Evolutionary conservation across 2,329 filamentous ascomycete species (phyloP), one percentile per base, ranked within the genome.

Genomic region (Ophiostoma sp.): DNA sequence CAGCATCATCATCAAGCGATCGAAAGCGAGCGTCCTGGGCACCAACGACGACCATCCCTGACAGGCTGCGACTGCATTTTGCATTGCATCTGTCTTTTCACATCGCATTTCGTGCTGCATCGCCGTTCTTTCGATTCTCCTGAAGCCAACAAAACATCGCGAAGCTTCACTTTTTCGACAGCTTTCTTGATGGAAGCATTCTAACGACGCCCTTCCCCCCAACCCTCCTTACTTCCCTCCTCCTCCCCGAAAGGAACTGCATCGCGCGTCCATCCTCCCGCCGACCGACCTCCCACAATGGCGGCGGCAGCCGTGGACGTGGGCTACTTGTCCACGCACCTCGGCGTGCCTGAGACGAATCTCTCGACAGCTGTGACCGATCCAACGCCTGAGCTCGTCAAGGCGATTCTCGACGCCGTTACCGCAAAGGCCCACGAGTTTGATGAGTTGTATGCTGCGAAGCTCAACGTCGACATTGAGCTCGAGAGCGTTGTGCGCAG

Each of bases 401-500:
- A 88, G 74, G 85, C 88, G 57, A 86, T 99, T 70, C 87, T 99
- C 55, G 86, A 89, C 75, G 91, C 92, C 33, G 89, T 98, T 71
- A 88, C 91, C 31, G 84, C 85, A 39, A 97, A 96, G 81, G 94
- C 93, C 48, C 92, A 91, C 78, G 94, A 97, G 78, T 91, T 89
- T 78, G 94, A 97, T 80, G 88, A 90, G 52, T 84, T 97, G 55
- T 93, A 92, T 78, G 91, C 95, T 11, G 93, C 97, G 76, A 98
- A 98, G 83, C 87, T 98, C 61, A 91, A 93, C 77, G 85, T 93
- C 63, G 94, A 97, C 78, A 96, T 99, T 61, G 95, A 98, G 84
- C 88, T 98, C 8, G 96, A 99, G 81, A 96, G 94, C 82, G 92
- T 92, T 22, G 91, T 97, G 66, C 91, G 94, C 78, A 92, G 89